Percentiles rank a stretch among this genome's conserved stretches.
These are phyloP conservation scores for Lonicera japonica DNA, from an alignment of 129 eudicot species.

Conservation along the genomic window DNA sequence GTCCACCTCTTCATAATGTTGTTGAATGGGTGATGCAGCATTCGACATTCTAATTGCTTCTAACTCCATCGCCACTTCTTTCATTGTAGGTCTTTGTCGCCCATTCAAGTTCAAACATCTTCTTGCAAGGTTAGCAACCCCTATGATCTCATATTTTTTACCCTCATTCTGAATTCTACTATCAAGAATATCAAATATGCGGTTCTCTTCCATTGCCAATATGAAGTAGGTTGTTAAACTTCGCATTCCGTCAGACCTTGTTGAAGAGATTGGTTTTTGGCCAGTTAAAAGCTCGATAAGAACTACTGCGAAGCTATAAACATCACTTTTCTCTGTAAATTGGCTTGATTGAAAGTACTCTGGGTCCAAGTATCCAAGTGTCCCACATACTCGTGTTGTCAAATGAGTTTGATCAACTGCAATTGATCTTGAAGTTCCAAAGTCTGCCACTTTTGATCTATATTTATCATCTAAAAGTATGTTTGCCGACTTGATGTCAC, in stretches of 20 bases:
- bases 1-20: background rate
- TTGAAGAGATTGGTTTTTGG: background rate
- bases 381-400: background rate
- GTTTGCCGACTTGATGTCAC: background rate
- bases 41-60: background rate
- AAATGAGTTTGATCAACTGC: background rate
- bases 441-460: background rate
- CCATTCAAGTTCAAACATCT: background rate
- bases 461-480: constrained; percentile 1
- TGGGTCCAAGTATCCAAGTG: background rate
- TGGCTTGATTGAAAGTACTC: too few species aligned
- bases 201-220: background rate
- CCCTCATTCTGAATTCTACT: background rate
- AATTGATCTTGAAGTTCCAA: background rate
- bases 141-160: background rate
- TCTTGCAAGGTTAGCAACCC: background rate
- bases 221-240: background rate
- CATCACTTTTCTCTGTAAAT: too few species aligned
- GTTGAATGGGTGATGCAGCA: background rate
- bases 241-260: background rate
- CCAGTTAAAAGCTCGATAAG: too few species aligned
- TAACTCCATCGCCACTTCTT: background rate
- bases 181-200: background rate
- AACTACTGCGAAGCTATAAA: too few species aligned
- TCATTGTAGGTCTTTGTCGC: background rate